Base-by-base conservation (phyloP, 164 flowering plant genomes). In the Paratinospora sagittata region DNA sequence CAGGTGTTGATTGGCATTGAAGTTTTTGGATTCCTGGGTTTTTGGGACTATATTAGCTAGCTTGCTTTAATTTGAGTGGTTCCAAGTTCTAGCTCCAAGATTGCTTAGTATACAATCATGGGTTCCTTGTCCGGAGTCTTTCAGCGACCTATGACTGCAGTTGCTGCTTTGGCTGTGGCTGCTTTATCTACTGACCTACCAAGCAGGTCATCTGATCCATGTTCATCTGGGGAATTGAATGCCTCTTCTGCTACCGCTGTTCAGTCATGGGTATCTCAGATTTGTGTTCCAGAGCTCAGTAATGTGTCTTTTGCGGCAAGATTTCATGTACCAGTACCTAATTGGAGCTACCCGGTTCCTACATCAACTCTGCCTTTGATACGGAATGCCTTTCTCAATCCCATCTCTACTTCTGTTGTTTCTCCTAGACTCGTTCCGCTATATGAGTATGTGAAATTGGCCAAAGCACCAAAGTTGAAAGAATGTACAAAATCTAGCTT, bases 61-160 rank as follows among this genome's bases (percentile, higher is more conserved):
- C 24, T 19, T 55, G 61, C n/a, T 55, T 55, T n/a, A n/a, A n/a
- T n/a, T n/a, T n/a, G n/a, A n/a, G n/a, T n/a, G n/a, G n/a, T n/a
- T n/a, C n/a, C n/a, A n/a, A n/a, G n/a, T n/a, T n/a, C n/a, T n/a
- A n/a, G n/a, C n/a, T n/a, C n/a, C n/a, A n/a, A 55, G 47, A n/a
- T 55, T 55, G 61, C 10, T 1, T 72, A 37, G 34, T 52, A n/a
- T n/a, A 17, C 30, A 72, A 21, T 30, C 16, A 90, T 91, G 96
- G 90, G 86, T 84, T 86, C 94, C 72, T 78, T 85, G 69, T 77
- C 90, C 11, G 95, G 97, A 78, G 70, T 80, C 78, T 69, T 92
- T 75, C 89, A 85, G 70, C 82, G 96, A 23, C 98, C 95, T 64
- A 73, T 90, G 30, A 76, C 82, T 39, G 90, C 90, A 5, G 95